Base-by-base conservation (phyloP, 192 early-diverging fungal species). In the Chytriomyces sp. region DNA sequence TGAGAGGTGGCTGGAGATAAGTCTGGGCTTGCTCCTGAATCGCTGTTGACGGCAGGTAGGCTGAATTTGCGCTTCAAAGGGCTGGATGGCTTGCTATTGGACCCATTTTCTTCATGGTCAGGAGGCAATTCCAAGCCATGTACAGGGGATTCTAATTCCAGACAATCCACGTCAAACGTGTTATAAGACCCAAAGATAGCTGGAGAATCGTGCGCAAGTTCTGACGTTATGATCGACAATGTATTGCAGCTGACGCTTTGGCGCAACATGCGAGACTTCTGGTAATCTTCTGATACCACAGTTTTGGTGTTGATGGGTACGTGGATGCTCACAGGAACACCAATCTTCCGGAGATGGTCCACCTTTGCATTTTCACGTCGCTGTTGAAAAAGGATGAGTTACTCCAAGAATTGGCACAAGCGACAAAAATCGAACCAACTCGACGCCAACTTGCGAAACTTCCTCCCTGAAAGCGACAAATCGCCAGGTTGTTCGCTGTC, bases 381-480 rank as follows among this genome's bases (percentile, higher is more conserved):
- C 66, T 68, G 44, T 10, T 62, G 19, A 26, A 22, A 7, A 3
- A 10, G 36, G 36, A 3, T 61, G 36, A 49, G 41, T 49, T 22
- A 65, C n/a, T 65, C 40, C 8, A 30, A 28, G 63, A 4, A n/a
- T 65, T 49, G 25, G 30, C 33, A 30, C 63, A 65, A 65, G 25
- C 4, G 44, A 14, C 2, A 32, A 49, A 33, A 34, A 68, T 36
- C 1, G 31, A 38, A 38, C 8, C 36, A 70, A 34, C 41, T 59
- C 57, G 56, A 8, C 34, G 10, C 28, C 8, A 28, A 8, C 56
- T 14, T 25, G 39, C 39, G 25, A 52, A 39, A 70, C 5, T 30
- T 70, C 68, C 22, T 70, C 55, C 34, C 59, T 70, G 34, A 70
- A 59, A 8, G 68, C 53, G 19, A 38, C 37, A 59, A 70, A 70